phyloP scores from a whole-genome alignment of 192 early-diverging fungal species.

The Coemansia sp. region DNA sequence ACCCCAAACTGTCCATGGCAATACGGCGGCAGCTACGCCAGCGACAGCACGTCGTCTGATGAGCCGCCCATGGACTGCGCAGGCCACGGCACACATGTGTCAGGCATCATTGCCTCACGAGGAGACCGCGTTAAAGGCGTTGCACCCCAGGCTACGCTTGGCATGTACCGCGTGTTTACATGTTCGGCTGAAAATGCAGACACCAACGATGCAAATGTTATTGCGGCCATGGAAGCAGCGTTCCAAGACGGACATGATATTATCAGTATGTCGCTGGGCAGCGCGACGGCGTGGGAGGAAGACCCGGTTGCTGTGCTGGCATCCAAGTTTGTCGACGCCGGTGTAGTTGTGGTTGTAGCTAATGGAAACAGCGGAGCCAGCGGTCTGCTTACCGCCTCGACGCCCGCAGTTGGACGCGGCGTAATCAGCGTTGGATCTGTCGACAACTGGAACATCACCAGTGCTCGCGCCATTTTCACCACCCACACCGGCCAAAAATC shows the following conservation, averaged over 20 bases:
- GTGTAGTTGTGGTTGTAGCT: conserved; percentile 65
- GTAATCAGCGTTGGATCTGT: conserved; percentile 65
- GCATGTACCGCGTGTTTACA: conserved; percentile 65
- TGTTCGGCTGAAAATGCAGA: conserved; percentile 44
- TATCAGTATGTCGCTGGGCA: conserved; percentile 67
- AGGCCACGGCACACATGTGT: conserved; percentile 70
- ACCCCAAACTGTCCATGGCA: conserved; percentile 54
- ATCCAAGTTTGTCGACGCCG: conserved; percentile 43
- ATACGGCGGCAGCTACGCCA: conserved; percentile 65
- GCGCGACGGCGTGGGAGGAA: conserved; percentile 55
- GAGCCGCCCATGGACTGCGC: conserved; percentile 55
- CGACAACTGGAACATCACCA: conserved; percentile 44
- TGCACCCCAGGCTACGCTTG: conserved; percentile 62
- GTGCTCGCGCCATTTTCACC: conserved; percentile 16
- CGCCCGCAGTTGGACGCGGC: conserved; percentile 54
- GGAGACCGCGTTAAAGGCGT: conserved; percentile 57
- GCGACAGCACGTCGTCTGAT: conserved; percentile 30
- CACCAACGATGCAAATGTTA: conserved; percentile 56
- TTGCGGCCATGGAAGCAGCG: conserved; percentile 60
- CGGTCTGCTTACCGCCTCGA: conserved; percentile 57
- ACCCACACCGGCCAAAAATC: neutral
- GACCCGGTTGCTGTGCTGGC: conserved; percentile 55
- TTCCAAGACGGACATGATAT: conserved; percentile 54
- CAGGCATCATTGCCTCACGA: conserved; percentile 59
- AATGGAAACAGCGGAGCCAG: conserved; percentile 73